A percentile compares a stretch with the other conserved stretches of the same genome.
These are phyloP conservation scores for Saccharomyces pastorianus DNA, from an alignment of 1,139 yeast genomes.

Conservation along the genomic window DNA sequence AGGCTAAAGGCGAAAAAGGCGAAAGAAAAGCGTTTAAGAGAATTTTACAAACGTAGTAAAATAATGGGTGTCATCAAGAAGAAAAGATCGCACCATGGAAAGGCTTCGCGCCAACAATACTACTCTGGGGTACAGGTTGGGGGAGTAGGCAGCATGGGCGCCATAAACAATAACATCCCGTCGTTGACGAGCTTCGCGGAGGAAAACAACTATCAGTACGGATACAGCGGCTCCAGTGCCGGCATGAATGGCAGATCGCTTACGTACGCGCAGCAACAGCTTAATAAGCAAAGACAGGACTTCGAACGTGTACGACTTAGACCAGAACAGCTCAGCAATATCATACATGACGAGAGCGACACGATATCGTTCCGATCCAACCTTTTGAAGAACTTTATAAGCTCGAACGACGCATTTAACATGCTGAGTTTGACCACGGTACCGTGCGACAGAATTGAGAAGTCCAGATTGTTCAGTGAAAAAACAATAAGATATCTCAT, in stretches of 20 bases:
- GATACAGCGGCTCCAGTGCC: neutral
- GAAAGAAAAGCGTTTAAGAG: neutral
- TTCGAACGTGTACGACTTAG: neutral
- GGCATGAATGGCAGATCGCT: neutral
- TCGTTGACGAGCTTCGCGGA: neutral
- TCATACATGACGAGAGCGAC: conserved; percentile 29
- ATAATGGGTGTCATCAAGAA: conserved; percentile 18
- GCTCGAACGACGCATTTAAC: conserved; percentile 19
- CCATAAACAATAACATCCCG: conserved; percentile 7
- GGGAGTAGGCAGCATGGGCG: conserved; percentile 11
- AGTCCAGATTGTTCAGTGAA: conserved; percentile 17
- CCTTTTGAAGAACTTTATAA: conserved; percentile 22
- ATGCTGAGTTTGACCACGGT: conserved; percentile 21
- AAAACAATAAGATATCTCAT: conserved; percentile 9
- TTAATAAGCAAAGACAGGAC: neutral
- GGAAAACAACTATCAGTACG: neutral
- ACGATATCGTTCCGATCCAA: conserved; percentile 27
- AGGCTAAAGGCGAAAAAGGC: neutral
- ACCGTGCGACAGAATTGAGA: conserved; percentile 17
- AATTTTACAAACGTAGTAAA: neutral
- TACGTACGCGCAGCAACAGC: neutral
- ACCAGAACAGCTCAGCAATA: neutral
- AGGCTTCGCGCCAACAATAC: conserved; percentile 12
- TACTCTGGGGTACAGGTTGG: conserved; percentile 6
- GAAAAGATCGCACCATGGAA: conserved; percentile 14